Conservation (phyloP, 768 basidiomycete genomes). For the Russula lepida region DNA sequence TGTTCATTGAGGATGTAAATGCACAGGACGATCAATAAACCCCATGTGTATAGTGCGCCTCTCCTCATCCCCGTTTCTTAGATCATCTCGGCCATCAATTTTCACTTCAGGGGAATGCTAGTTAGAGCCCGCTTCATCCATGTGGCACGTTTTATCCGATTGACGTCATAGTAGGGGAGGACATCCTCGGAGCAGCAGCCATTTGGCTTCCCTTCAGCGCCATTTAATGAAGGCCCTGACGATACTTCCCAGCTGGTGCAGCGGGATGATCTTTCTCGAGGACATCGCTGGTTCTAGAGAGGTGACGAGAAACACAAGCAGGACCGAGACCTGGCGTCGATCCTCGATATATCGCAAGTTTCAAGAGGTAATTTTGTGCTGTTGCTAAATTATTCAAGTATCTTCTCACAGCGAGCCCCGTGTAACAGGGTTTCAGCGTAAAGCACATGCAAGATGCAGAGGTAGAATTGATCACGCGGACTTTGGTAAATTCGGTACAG, state of each 20-base stretch:
- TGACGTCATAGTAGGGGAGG: constrained; percentile 91
- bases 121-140: constrained; percentile 88
- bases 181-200: constrained; percentile 57
- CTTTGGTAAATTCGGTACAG: constrained; percentile 60
- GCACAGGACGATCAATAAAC: background rate
- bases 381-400: background rate
- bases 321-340: constrained; percentile 90
- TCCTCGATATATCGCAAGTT: constrained; percentile 74
- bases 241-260: constrained; percentile 53
- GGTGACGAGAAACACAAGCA: constrained; percentile 61
- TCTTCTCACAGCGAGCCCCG: background rate
- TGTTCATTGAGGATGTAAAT: constrained; percentile 92
- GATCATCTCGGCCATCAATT: constrained; percentile 81
- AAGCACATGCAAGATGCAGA: constrained; percentile 69
- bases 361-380: constrained; percentile 41
- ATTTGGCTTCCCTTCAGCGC: constrained; percentile 60
- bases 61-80: constrained; percentile 27
- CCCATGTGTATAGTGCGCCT: background rate
- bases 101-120: constrained; percentile 83
- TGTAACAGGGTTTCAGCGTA: constrained; percentile 57
- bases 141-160: constrained; percentile 72
- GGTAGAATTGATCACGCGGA: constrained; percentile 63
- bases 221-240: constrained; percentile 41
- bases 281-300: constrained; percentile 61
- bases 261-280: constrained; percentile 73